Evolutionary conservation across 2,329 filamentous ascomycete species (phyloP).

Genomic region (Claviceps sp.): DNA sequence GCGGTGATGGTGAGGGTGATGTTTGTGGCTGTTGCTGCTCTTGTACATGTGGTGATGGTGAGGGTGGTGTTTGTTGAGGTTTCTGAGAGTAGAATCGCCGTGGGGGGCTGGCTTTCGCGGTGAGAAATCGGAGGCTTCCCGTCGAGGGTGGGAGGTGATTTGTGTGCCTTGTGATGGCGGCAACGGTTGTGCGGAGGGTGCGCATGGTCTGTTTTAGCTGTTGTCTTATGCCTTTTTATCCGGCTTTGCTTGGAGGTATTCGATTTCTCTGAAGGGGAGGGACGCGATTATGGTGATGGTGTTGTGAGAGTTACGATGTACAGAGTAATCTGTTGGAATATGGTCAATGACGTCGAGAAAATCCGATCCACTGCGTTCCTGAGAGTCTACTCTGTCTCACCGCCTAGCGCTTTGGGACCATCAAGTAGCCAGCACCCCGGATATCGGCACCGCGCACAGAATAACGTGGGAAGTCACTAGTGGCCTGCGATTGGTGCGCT

Average conservation of each 20-base stretch:
- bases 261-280: too few species aligned
- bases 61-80: neutral
- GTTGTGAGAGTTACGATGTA: too few species aligned
- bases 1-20: neutral
- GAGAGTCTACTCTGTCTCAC: too few species aligned
- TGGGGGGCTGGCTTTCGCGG: neutral
- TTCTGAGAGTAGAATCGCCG: neutral
- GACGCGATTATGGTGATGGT: too few species aligned
- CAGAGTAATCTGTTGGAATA: too few species aligned
- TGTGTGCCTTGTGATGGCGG: neutral
- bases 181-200: neutral
- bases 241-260: fast-evolving
- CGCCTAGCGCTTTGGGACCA: too few species aligned
- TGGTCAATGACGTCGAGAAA: too few species aligned
- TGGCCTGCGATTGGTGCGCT: too few species aligned
- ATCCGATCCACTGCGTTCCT: too few species aligned
- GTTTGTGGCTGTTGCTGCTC: neutral
- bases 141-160: neutral
- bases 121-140: neutral
- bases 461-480: too few species aligned
- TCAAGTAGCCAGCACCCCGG: too few species aligned
- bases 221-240: neutral
- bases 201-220: neutral
- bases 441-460: too few species aligned
- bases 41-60: neutral